Percentiles rank a stretch among this genome's conserved stretches.
phyloP scores from a whole-genome alignment of 1,284 basidiomycete genomes.

The Heterobasidion irregulare region DNA sequence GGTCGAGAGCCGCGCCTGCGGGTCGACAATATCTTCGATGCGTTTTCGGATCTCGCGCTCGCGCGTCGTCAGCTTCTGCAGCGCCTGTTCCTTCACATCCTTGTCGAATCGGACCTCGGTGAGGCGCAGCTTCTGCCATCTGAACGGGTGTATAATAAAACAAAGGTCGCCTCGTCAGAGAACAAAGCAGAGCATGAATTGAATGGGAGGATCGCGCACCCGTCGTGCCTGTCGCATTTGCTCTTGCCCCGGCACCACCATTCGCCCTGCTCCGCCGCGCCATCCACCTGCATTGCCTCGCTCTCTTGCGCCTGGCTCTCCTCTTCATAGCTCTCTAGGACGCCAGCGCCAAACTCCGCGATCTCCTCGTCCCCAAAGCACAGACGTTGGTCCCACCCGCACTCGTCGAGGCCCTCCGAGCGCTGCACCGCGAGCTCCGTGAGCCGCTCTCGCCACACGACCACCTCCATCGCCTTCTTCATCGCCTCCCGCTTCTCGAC shows the following conservation, averaged over 20 bases:
- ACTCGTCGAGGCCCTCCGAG: constrained; percentile 50
- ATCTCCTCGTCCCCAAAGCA: constrained; percentile 73
- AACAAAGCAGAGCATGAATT: constrained; percentile 3
- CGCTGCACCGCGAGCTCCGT: constrained; percentile 56
- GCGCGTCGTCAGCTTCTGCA: constrained; percentile 53
- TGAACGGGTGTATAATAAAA: constrained; percentile 19
- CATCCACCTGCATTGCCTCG: constrained; percentile 32
- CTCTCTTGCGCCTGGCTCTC: constrained; percentile 23
- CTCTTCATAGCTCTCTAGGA: constrained; percentile 62
- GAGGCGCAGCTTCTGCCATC: constrained; percentile 72
- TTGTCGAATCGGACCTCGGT: constrained; percentile 67
- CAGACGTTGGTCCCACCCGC: constrained; percentile 81
- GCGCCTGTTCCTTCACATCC: constrained; percentile 54
- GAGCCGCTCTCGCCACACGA: constrained; percentile 59
- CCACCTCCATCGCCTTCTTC: constrained; percentile 57
- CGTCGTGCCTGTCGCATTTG: constrained; percentile 70
- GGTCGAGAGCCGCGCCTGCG: constrained; percentile 27
- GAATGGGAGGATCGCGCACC: constrained; percentile 32
- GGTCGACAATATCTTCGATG: constrained; percentile 61
- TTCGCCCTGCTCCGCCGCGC: constrained; percentile 32
- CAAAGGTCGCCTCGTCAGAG: background rate
- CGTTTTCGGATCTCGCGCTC: constrained; percentile 68
- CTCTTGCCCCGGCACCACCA: constrained; percentile 74
- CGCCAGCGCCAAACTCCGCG: constrained; percentile 51
- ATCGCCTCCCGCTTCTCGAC: constrained; percentile 51